These are phyloP conservation scores for Tetracladium setigerum DNA, from an alignment of 495 filamentous ascomycete species.

Conservation along the genomic window DNA sequence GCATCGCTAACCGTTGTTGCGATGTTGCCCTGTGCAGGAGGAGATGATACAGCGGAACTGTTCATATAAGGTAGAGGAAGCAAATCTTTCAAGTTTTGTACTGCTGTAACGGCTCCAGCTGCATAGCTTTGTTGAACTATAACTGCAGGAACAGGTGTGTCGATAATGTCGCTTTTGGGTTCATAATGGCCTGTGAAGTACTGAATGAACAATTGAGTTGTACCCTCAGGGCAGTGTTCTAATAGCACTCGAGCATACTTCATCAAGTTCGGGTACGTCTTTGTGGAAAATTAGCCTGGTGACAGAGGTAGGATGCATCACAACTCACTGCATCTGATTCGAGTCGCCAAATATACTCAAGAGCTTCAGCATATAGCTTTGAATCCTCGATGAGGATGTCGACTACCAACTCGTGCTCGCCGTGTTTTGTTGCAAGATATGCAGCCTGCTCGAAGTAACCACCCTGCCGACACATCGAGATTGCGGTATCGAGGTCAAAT, in stretches of 20 bases:
- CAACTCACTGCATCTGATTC: slow-evolving; percentile 69
- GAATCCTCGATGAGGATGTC: slow-evolving; percentile 95
- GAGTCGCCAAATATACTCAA: slow-evolving; percentile 83
- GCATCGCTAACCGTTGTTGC: slow-evolving; percentile 29
- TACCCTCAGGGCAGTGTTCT: slow-evolving; percentile 69
- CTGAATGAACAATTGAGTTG: slow-evolving; percentile 80
- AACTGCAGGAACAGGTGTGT: slow-evolving; percentile 29
- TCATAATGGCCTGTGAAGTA: slow-evolving; percentile 85
- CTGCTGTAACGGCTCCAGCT: slow-evolving; percentile 54
- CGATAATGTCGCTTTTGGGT: slow-evolving; percentile 59
- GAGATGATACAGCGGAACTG: slow-evolving; percentile 39
- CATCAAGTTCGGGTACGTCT: slow-evolving; percentile 88
- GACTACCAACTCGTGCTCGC: slow-evolving; percentile 87
- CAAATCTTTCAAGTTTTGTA: slow-evolving; percentile 74
- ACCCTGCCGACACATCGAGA: slow-evolving; percentile 94
- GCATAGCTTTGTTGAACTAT: slow-evolving; percentile 34
- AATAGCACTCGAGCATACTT: slow-evolving; percentile 89
- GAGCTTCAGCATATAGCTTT: slow-evolving; percentile 76
- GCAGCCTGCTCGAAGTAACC: slow-evolving; percentile 98
- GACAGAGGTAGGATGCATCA: not conserved
- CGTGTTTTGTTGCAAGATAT: slow-evolving; percentile 88
- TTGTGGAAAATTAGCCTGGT: slow-evolving; percentile 1
- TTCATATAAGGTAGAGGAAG: slow-evolving; percentile 86
- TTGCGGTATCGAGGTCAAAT: slow-evolving; percentile 95
- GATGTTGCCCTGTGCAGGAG: slow-evolving; percentile 30